Percentiles rank a stretch among this genome's conserved stretches.
These are phyloP conservation scores for Grosmannia huntii DNA, from an alignment of 2,329 filamentous ascomycete genomes.

Conservation along the genomic window DNA sequence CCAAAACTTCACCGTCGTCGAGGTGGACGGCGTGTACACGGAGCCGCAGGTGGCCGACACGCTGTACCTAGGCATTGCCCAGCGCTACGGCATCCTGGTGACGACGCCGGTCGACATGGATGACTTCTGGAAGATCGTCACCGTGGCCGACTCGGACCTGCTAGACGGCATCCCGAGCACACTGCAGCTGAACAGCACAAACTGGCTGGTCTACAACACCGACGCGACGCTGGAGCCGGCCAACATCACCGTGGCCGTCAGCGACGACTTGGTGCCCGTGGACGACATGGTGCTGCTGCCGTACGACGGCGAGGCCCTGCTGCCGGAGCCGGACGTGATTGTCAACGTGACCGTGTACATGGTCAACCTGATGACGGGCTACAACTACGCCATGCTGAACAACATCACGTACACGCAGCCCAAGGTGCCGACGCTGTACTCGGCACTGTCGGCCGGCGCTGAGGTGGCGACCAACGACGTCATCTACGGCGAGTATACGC, in stretches of 20 bases:
- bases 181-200: constrained; percentile 56
- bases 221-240: constrained; percentile 30
- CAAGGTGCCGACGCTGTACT: constrained; percentile 72
- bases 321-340: constrained; percentile 47
- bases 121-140: constrained; percentile 53
- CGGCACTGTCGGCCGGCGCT: constrained; percentile 45
- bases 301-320: constrained; percentile 48
- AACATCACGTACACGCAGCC: constrained; percentile 62
- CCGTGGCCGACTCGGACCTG: constrained; percentile 31
- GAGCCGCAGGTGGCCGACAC: constrained; percentile 45
- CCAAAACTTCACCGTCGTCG: constrained; percentile 55
- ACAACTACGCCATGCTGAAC: constrained; percentile 54
- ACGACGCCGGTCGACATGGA: constrained; percentile 50
- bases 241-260: constrained; percentile 4
- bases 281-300: constrained; percentile 66
- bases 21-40: constrained; percentile 61
- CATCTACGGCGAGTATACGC: constrained; percentile 54
- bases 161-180: constrained; percentile 56
- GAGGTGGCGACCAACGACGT: constrained; percentile 42
- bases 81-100: constrained; percentile 50
- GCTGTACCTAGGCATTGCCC: constrained; percentile 55
- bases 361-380: constrained; percentile 41
- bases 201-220: constrained; percentile 50
- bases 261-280: constrained; percentile 48
- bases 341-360: constrained; percentile 53